phyloP scores from a whole-genome alignment of 225 moss, liverwort and hornwort genomes.

The Pseudoscleropodium purum region DNA sequence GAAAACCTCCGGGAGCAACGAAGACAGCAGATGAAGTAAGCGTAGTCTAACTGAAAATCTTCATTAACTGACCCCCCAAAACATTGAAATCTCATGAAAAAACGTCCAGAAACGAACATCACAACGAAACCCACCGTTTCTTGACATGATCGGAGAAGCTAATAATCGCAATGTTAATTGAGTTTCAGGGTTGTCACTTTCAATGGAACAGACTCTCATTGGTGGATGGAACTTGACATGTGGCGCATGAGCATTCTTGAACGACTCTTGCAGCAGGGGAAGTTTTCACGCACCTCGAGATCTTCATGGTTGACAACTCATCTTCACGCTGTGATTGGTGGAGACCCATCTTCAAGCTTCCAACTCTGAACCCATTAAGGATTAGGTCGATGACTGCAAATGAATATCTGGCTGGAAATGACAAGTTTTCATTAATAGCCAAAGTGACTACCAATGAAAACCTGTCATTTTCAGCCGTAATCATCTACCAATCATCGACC shows the following conservation, averaged over 20 bases:
- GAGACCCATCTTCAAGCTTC: not conserved
- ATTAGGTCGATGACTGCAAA: too few relatives aligned
- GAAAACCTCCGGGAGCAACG: not conserved
- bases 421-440: too few relatives aligned
- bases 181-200: not conserved
- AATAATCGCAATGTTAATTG: not conserved
- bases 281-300: not conserved
- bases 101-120: not conserved
- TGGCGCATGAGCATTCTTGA: not conserved
- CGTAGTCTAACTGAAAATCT: not conserved
- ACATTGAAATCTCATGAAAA: not conserved
- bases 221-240: not conserved
- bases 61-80: too few relatives aligned
- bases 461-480: too few relatives aligned
- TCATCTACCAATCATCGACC: too few relatives aligned
- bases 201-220: not conserved
- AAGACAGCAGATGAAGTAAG: not conserved
- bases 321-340: not conserved
- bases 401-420: too few relatives aligned
- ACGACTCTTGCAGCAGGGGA: not conserved
- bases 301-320: not conserved
- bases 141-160: not conserved
- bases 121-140: not conserved
- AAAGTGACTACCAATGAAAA: too few relatives aligned
- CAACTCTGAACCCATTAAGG: too few relatives aligned